A percentile compares a stretch with the other conserved stretches of the same genome.
Conservation (phyloP, 2,329 filamentous ascomycete species). For the Talaromyces pinophilus region DNA sequence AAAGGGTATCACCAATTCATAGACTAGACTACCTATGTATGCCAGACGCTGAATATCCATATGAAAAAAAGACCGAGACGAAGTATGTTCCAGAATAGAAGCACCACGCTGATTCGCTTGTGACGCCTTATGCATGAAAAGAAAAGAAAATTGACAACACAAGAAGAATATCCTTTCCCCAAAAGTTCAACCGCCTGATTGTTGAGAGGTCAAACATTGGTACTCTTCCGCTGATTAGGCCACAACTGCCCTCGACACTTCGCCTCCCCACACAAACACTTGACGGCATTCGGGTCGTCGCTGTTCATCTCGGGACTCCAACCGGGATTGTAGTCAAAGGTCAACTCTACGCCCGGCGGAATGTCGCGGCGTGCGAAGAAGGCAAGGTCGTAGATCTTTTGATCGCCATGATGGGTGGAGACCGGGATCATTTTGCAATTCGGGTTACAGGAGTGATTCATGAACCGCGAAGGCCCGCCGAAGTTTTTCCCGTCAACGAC, state of each 20-base stretch:
- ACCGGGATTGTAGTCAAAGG: slow-evolving; percentile 50
- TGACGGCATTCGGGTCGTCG: slow-evolving; percentile 40
- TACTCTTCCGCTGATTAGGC: slow-evolving; percentile 42
- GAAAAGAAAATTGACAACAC: neutral
- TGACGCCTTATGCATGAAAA: neutral
- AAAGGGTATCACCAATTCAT: slow-evolving; percentile 6
- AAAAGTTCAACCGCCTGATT: neutral
- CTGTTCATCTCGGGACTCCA: slow-evolving; percentile 28
- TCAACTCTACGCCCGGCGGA: slow-evolving; percentile 45
- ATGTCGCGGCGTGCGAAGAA: slow-evolving; percentile 51
- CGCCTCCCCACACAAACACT: slow-evolving; percentile 47
- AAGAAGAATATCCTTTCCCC: neutral
- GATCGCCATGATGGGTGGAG: slow-evolving; percentile 43
- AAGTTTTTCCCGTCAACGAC: slow-evolving; percentile 48
- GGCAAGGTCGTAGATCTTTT: slow-evolving; percentile 48
- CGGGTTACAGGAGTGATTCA: slow-evolving; percentile 52
- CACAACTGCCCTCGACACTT: slow-evolving; percentile 50
- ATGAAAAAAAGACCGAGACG: neutral
- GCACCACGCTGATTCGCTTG: neutral
- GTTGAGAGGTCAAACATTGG: slow-evolving; percentile 16
- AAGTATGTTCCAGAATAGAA: neutral
- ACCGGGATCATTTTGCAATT: slow-evolving; percentile 50
- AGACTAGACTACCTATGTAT: neutral
- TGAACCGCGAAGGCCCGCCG: slow-evolving; percentile 48
- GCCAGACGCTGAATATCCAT: neutral